A percentile compares a stretch with the other conserved stretches of the same genome.
Evolutionary conservation across 305 asterid species (phyloP).

Genomic region (Rubia occidens): DNA sequence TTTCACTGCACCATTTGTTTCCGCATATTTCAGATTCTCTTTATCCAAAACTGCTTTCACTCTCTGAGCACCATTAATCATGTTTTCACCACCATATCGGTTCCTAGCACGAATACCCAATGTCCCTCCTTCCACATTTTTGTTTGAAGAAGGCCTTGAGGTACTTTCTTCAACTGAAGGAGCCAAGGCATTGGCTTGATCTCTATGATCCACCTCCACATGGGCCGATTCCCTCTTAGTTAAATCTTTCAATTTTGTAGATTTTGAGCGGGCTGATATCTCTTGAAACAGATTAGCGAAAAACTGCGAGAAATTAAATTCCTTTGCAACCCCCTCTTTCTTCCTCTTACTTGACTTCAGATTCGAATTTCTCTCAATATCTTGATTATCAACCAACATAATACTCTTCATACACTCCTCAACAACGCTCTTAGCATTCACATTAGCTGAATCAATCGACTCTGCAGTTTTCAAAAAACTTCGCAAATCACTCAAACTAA

Average conservation of each 20-base stretch:
- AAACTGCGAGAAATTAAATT: slow-evolving; percentile 29
- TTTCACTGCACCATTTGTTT: slow-evolving; percentile 30
- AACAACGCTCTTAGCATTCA: slow-evolving; percentile 30
- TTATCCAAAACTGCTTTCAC: slow-evolving; percentile 26
- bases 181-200: slow-evolving; percentile 34
- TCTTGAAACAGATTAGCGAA: slow-evolving; percentile 36
- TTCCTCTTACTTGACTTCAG: slow-evolving; percentile 33
- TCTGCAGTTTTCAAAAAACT: slow-evolving; percentile 38
- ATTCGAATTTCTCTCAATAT: slow-evolving; percentile 26
- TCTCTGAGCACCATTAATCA: slow-evolving; percentile 23
- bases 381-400: slow-evolving; percentile 27
- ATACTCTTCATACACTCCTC: slow-evolving; percentile 37
- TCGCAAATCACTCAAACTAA: slow-evolving; percentile 47
- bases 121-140: slow-evolving; percentile 20
- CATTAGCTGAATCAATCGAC: slow-evolving; percentile 26
- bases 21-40: slow-evolving; percentile 20
- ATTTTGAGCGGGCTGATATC: slow-evolving; percentile 27
- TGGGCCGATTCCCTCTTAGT: slow-evolving; percentile 29
- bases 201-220: slow-evolving; percentile 26
- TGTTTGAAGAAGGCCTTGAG: slow-evolving; percentile 17
- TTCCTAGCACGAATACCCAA: slow-evolving; percentile 17
- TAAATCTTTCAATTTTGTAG: slow-evolving; percentile 28
- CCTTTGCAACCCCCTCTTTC: slow-evolving; percentile 35
- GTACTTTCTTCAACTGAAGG: slow-evolving; percentile 32
- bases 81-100: slow-evolving; percentile 20